phyloP scores from a whole-genome alignment of 2,329 filamentous ascomycete genomes.

The Phialophora chinensis region DNA sequence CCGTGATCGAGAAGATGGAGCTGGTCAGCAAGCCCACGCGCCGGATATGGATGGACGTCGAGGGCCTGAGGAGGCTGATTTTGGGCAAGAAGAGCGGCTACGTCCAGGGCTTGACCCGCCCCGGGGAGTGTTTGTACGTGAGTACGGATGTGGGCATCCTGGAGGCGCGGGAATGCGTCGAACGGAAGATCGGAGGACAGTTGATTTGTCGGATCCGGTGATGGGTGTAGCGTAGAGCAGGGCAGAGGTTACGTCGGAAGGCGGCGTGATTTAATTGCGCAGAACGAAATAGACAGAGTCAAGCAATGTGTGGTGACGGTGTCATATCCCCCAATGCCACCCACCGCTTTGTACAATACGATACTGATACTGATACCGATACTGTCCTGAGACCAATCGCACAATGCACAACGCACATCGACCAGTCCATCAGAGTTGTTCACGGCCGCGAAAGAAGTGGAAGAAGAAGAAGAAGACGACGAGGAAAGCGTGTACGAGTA shows the following conservation, averaged over 20 bases:
- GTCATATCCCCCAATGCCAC: too few species aligned
- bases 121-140: conserved; percentile 84
- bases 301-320: too few species aligned
- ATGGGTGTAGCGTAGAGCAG: background rate
- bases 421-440: too few species aligned
- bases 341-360: too few species aligned
- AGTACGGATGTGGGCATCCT: conserved; percentile 77
- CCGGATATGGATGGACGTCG: conserved; percentile 68
- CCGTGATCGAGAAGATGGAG: conserved; percentile 72
- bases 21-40: conserved; percentile 77
- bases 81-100: conserved; percentile 70
- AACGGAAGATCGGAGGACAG: conserved; percentile 79
- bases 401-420: too few species aligned
- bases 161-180: conserved; percentile 81
- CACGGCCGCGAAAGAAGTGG: too few species aligned
- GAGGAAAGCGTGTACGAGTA: too few species aligned
- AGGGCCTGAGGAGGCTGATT: conserved; percentile 68
- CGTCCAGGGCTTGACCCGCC: conserved; percentile 72
- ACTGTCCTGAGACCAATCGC: too few species aligned
- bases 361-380: too few species aligned
- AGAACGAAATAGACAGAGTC: too few species aligned
- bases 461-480: too few species aligned
- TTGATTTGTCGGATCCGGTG: conserved; percentile 70
- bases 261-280: too few species aligned
- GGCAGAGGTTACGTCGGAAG: background rate